phyloP scores from a whole-genome alignment of 495 filamentous ascomycete species.

The Penicillium pulvis region DNA sequence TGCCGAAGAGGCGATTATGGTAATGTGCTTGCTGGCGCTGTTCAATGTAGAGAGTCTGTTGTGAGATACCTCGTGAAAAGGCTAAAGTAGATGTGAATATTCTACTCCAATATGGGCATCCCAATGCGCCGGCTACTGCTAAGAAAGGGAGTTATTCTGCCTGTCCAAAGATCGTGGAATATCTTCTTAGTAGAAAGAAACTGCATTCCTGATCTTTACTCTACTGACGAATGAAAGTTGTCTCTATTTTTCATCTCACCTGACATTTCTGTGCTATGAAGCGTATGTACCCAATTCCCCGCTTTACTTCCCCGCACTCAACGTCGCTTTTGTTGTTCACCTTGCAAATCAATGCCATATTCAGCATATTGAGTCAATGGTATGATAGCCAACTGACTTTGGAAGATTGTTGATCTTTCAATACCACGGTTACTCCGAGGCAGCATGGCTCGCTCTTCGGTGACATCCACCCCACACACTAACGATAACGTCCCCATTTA shows the following conservation, averaged over 20 bases:
- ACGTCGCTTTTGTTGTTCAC: background rate
- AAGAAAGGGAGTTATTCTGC: no score
- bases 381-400: background rate
- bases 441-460: background rate
- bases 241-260: background rate
- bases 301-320: conserved; percentile 2
- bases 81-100: no score
- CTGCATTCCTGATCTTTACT: background rate
- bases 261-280: no score
- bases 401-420: background rate
- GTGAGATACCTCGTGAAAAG: no score
- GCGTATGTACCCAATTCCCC: background rate
- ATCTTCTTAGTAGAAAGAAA: no score
- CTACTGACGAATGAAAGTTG: background rate
- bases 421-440: conserved; percentile 2
- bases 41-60: no score
- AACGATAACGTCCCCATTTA: background rate
- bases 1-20: no score
- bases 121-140: no score
- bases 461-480: background rate
- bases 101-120: no score
- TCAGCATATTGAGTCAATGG: background rate
- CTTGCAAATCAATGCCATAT: background rate
- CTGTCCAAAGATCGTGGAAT: no score
- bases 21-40: no score